These are phyloP conservation scores for Mycena metata DNA, from an alignment of 768 basidiomycete genomes.

Conservation along the genomic window DNA sequence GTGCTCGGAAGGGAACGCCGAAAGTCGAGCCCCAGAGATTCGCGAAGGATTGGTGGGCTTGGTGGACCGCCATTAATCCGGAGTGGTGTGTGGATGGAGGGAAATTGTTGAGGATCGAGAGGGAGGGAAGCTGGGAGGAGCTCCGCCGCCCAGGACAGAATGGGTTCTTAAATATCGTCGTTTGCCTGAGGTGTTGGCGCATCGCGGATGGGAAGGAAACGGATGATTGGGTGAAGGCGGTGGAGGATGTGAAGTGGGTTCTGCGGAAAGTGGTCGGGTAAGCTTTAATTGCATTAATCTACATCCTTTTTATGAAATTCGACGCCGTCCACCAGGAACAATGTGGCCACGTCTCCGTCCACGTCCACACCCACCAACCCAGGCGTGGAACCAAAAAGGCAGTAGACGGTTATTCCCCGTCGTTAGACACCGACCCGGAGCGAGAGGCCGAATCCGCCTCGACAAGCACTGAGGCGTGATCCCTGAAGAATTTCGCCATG, in stretches of 20 bases:
- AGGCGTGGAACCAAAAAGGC: too few species aligned
- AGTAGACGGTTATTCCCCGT: too few species aligned
- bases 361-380: too few species aligned
- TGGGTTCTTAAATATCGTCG: neutral
- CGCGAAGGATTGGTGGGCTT: neutral
- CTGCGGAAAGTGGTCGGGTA: neutral
- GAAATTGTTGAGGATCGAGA: neutral
- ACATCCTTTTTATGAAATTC: too few species aligned
- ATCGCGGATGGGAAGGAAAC: neutral
- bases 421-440: too few species aligned
- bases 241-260: constrained; percentile 3
- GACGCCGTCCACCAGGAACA: too few species aligned
- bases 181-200: constrained; percentile 16
- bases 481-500: too few species aligned
- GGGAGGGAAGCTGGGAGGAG: neutral
- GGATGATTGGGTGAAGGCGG: neutral
- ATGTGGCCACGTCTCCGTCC: too few species aligned
- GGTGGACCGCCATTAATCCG: constrained; percentile 16
- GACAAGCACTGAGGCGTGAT: too few species aligned
- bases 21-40: neutral
- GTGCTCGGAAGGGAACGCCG: neutral
- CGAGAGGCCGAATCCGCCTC: too few species aligned
- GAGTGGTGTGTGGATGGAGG: neutral
- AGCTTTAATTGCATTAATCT: too few species aligned
- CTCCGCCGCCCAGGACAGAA: constrained; percentile 2